Base-by-base conservation (phyloP, 192 early-diverging fungal species). In the Dissophora ornata region DNA sequence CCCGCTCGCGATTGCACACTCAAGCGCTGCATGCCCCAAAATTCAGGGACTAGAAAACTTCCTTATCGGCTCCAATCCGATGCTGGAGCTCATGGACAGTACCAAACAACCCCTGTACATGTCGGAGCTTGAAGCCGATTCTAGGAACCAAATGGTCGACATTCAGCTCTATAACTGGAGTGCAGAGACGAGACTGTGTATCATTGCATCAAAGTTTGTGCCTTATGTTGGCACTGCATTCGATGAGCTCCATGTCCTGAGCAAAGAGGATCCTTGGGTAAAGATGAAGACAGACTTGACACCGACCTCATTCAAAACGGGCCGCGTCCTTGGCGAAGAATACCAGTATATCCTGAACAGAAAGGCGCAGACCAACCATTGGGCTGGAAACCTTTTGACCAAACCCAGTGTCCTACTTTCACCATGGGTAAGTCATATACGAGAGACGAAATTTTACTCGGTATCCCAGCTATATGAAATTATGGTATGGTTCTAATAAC, bases 271-370 rank as follows among this genome's bases (percentile, higher is more conserved):
- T 0, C 73, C 65, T 1, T 77, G 73, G 73, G 12, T 21, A 13
- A 54, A 38, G 48, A 26, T 19, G 2, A 77, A 77, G 50, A 45
- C 63, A 3, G 45, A 51, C 16, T 29, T 62, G 51, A 62, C 59
- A 2, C 45, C 36, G 3, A 49, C 59, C 2, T 28, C 64, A n/a
- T 67, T 77, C 54, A 61, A 71, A 34, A 56, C 65, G 46, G 78
- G 80, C 4, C 65, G 80, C 18, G 71, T 71, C 26, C 48, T 86
- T n/a, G 79, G 84, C 21, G 84, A 86, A 13, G 84, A 86, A 29
- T 80, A 86, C 30, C 82, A 86, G 26, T 86, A 86, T 54, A 79
- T 86, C n/a, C 36, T 86, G 59, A 81, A 86, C 48, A 64, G 84
- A 29, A 77, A 67, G 34, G 44, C 57, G 13, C 71, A 70, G 13